phyloP scores from a whole-genome alignment of 345 rosid species.

The Bruguiera parviflora region DNA sequence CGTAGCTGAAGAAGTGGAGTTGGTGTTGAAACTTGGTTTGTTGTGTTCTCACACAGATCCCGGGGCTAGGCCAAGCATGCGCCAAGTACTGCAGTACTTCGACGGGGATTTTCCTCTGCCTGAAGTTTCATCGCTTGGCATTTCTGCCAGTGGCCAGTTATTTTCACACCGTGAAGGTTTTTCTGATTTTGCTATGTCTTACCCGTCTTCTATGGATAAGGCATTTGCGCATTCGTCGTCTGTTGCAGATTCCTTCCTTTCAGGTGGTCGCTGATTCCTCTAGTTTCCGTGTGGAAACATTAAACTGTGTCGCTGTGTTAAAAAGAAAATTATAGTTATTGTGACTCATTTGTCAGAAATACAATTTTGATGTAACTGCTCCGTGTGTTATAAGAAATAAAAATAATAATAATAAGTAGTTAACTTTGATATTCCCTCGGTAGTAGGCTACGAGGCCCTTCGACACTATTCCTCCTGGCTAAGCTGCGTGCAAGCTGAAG shows the following conservation, averaged over 20 bases:
- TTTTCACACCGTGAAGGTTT: constrained; percentile 38
- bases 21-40: constrained; percentile 58
- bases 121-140: constrained; percentile 31
- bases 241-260: constrained; percentile 48
- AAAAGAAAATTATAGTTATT: not conserved
- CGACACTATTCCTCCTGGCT: too few species aligned
- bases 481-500: too few species aligned
- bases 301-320: not conserved
- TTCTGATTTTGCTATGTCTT: constrained; percentile 36
- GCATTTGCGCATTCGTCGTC: constrained; percentile 37
- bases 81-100: constrained; percentile 47
- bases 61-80: constrained; percentile 52
- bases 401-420: too few species aligned
- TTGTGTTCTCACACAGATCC: constrained; percentile 51
- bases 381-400: too few species aligned
- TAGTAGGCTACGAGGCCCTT: too few species aligned
- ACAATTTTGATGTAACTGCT: too few species aligned
- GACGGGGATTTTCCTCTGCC: constrained; percentile 44
- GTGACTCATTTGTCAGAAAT: too few species aligned
- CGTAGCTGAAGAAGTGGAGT: constrained; percentile 39
- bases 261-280: constrained; percentile 46
- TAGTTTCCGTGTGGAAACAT: not conserved
- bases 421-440: too few species aligned
- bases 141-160: constrained; percentile 34
- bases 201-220: constrained; percentile 32